These are phyloP conservation scores for Globisporangium nagaii DNA, from an alignment of 352 stramenopile species.

Conservation along the genomic window DNA sequence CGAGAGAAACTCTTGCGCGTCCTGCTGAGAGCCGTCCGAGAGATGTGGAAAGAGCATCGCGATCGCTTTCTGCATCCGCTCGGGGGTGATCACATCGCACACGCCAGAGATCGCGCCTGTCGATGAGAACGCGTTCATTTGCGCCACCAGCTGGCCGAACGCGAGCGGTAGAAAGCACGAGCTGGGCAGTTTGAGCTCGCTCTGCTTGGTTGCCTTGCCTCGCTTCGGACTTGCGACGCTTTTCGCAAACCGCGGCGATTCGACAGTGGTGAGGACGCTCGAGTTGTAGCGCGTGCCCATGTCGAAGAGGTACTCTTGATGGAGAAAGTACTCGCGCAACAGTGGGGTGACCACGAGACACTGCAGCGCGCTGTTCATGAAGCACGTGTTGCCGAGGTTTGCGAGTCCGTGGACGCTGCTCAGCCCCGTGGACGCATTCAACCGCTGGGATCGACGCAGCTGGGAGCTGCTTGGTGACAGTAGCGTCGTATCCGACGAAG, in stretches of 20 bases:
- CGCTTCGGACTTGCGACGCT: neutral
- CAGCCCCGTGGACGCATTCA: conserved; percentile 41
- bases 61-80: conserved; percentile 72
- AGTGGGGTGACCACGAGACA: conserved; percentile 91
- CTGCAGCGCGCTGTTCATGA: conserved; percentile 80
- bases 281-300: conserved; percentile 62
- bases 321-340: conserved; percentile 89
- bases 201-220: neutral
- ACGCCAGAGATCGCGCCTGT: conserved; percentile 18
- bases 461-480: conserved; percentile 4
- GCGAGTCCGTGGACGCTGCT: conserved; percentile 75
- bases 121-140: conserved; percentile 32
- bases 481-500: neutral
- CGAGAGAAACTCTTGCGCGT: conserved; percentile 93
- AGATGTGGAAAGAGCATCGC: conserved; percentile 84
- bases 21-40: conserved; percentile 91
- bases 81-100: conserved; percentile 44
- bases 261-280: neutral
- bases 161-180: conserved; percentile 33
- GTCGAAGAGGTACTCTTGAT: conserved; percentile 77
- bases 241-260: no score
- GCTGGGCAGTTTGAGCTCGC: neutral
- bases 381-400: conserved; percentile 79
- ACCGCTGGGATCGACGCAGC: conserved; percentile 6
- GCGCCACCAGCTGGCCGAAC: conserved; percentile 81